Evolutionary conservation across 148 eudicot genomes (phyloP), one percentile per base, ranked within the genome.

Genomic region (Mesembryanthemum crystallinum): DNA sequence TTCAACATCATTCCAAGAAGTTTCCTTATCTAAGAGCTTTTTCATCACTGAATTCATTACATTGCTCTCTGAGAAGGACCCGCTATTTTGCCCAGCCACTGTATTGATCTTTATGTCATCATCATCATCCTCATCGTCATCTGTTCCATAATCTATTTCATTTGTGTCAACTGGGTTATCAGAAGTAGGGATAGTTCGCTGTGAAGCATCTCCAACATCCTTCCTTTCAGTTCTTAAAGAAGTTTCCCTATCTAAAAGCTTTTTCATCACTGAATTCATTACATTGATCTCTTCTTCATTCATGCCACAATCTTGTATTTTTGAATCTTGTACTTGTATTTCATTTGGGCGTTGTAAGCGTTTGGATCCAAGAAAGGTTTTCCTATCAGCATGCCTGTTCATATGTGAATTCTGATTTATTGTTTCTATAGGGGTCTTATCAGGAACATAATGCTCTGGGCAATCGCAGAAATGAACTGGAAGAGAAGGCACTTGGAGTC

Each of bases 391-490:
- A 64, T 61, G 73, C 82, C 79, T 96, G 82, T 78, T 85, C 86
- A 87, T 79, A 71, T 88, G 85, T 13, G 91, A 85, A 52, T 86
- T 83, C 88, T 82, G 73, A 87, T 82, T 83, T 88, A 93, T 76
- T 85, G 78, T 75, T 47, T 69, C 81, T 80, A 77, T 77, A 29
- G 29, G 76, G 62, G 71, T 35, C 58, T 82, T 66, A 67, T 62
- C 73, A 72, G 83, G 81, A 47, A 39, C 77, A 69, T 80, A 83
- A 73, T 96, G 94, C 78, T 89, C 94, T 45, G 83, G 92, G 85
- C 99, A 96, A 79, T 88, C 97, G 84, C 98, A 96, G 83, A 92
- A 88, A 83, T 96, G 90, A 84, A 75, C 59, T 24, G 98, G 98
- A 35, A 76, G 81, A 15, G 88, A 47, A 47, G 94, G 89, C 72